Percentiles rank a stretch among this genome's conserved stretches.
Conservation (phyloP, 441 rosid genomes). For the Melastoma candidum region DNA sequence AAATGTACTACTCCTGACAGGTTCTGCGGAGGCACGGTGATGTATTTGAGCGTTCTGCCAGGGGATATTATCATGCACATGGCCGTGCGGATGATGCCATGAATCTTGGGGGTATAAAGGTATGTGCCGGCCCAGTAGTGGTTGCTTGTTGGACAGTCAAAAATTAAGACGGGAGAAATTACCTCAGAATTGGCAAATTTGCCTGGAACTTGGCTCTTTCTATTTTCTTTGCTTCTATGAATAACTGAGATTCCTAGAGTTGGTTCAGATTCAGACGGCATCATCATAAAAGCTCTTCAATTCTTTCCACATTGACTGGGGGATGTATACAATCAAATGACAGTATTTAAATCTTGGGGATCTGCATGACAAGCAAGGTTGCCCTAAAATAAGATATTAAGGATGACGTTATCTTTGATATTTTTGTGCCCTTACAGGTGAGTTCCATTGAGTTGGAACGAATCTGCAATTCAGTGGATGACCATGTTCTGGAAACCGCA, state of each 20-base stretch:
- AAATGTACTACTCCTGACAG: constrained; percentile 24
- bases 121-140: constrained; percentile 15
- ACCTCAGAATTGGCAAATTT: neutral
- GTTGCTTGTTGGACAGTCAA: too few species aligned
- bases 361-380: too few species aligned
- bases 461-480: constrained; percentile 63
- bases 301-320: too few species aligned
- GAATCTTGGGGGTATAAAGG: constrained; percentile 98
- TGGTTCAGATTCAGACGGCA: too few species aligned
- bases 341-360: too few species aligned
- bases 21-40: constrained; percentile 86
- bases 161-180: too few species aligned
- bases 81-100: constrained; percentile 96
- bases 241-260: too few species aligned
- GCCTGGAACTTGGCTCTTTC: too few species aligned
- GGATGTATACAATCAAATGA: too few species aligned
- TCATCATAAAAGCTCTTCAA: too few species aligned
- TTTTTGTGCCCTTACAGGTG: constrained; percentile 34
- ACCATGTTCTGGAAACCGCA: constrained; percentile 68
- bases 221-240: too few species aligned
- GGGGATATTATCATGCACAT: constrained; percentile 83
- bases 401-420: neutral
- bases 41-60: constrained; percentile 64
- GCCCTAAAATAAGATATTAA: too few species aligned
- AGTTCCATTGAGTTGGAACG: constrained; percentile 89